Percentiles rank a stretch among this genome's conserved stretches.
Conservation (phyloP, 2,329 filamentous ascomycete genomes). For the Cryoendolithus antarcticus region DNA sequence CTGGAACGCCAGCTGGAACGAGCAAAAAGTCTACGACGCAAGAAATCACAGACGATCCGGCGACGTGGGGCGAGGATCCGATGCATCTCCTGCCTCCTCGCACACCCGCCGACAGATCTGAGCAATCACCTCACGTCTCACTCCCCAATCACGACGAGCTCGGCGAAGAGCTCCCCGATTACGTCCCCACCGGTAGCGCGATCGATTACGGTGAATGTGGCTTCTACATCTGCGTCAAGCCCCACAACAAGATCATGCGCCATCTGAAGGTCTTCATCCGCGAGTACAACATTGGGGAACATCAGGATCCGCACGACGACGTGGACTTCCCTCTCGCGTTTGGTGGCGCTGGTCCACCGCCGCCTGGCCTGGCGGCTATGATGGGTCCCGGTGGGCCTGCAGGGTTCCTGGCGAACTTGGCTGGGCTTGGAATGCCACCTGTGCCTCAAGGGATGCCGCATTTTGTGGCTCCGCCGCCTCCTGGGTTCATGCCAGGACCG, state of each 20-base stretch:
- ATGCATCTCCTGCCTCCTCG: too few relatives aligned
- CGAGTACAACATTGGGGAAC: constrained; percentile 14
- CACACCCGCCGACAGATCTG: too few relatives aligned
- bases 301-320: not conserved
- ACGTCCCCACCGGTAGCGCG: not conserved
- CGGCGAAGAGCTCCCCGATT: constrained; percentile 1
- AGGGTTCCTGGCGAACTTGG: not conserved
- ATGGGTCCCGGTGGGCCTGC: constrained; percentile 2
- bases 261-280: constrained; percentile 12
- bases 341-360: not conserved
- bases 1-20: not conserved
- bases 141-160: not conserved
- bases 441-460: not conserved
- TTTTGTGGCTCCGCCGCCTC: not conserved
- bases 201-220: constrained; percentile 7
- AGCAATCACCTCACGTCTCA: too few relatives aligned
- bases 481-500: not conserved
- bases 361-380: constrained; percentile 2
- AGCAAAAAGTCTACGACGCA: too few relatives aligned
- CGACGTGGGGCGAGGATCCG: too few relatives aligned
- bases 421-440: not conserved
- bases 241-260: constrained; percentile 7
- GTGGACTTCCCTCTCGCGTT: not conserved
- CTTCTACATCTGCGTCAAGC: constrained; percentile 13
- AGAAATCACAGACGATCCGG: too few relatives aligned